Evolutionary conservation across 2,329 filamentous ascomycete species (phyloP).

Genomic region (Dactylonectria estremocensis): DNA sequence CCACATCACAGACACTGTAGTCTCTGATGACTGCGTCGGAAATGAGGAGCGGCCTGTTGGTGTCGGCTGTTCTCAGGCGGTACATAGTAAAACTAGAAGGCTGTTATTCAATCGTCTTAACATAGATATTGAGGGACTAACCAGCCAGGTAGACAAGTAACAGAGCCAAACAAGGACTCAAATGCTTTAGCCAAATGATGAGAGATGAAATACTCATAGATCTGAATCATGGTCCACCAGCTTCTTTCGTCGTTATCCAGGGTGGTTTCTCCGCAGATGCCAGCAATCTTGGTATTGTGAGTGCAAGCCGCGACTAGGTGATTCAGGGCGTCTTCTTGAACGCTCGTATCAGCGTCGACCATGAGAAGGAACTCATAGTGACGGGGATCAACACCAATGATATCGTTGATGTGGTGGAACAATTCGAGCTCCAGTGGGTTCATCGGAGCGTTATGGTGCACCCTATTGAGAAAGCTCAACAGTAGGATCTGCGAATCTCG

Average conservation of each 20-base stretch:
- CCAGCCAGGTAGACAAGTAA: constrained; percentile 99
- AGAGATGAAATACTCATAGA: constrained; percentile 99
- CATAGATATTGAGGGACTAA: constrained; percentile 53
- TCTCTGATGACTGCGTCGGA: constrained; percentile 89
- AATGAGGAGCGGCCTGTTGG: constrained; percentile 94
- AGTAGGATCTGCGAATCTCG: constrained; percentile 97
- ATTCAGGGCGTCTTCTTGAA: constrained; percentile 92
- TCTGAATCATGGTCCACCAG: constrained; percentile 99
- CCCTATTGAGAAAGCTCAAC: constrained; percentile 98
- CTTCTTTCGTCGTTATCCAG: constrained; percentile 94
- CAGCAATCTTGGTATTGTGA: constrained; percentile 95
- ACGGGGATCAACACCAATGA: constrained; percentile 97
- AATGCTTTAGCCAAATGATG: constrained; percentile 98
- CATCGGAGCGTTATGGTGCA: constrained; percentile 95
- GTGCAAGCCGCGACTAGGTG: constrained; percentile 94
- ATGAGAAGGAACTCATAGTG: constrained; percentile 97
- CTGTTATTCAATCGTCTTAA: constrained; percentile 59
- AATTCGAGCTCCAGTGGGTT: constrained; percentile 96
- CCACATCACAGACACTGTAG: constrained; percentile 90
- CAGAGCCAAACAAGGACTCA: constrained; percentile 96
- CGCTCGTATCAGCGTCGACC: constrained; percentile 97
- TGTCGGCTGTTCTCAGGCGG: constrained; percentile 92
- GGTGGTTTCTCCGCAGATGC: constrained; percentile 97
- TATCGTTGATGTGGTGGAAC: constrained; percentile 99
- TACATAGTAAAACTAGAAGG: constrained; percentile 95